Conservation (phyloP, 2,329 filamentous ascomycete species). For the Trichophyton simii region DNA sequence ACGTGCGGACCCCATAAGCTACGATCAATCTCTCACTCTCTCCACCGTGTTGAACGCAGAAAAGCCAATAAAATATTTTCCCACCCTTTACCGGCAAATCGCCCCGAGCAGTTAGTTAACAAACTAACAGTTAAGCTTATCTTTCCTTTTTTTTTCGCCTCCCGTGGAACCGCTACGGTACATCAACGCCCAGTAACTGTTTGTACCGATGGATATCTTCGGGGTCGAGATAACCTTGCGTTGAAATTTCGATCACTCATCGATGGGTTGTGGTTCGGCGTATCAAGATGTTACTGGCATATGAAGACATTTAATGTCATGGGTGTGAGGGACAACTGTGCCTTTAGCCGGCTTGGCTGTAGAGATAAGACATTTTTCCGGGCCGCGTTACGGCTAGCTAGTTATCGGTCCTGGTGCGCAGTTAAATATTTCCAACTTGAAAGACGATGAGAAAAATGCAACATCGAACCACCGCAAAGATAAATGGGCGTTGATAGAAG, state of each 20-base stretch:
- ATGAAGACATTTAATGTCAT: not conserved
- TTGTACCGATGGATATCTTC: not conserved
- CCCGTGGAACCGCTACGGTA: not conserved
- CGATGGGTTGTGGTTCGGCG: not conserved
- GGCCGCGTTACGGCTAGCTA: no score
- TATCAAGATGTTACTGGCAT: not conserved
- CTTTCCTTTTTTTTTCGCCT: not conserved
- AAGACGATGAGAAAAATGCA: no score
- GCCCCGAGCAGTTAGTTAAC: not conserved
- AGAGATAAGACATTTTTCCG: no score
- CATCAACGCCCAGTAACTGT: not conserved
- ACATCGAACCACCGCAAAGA: no score
- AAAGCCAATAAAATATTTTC: not conserved
- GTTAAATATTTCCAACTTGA: no score
- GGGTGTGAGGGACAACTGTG: not conserved
- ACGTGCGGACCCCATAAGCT: not conserved
- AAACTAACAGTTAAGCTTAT: not conserved
- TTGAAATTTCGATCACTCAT: not conserved
- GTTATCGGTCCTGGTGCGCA: no score
- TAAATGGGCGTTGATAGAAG: no score
- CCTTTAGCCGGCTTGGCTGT: not conserved
- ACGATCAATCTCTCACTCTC: not conserved
- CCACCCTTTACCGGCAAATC: not conserved
- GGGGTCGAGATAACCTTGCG: not conserved
- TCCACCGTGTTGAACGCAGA: not conserved